A percentile compares a stretch with the other conserved stretches of the same genome.
phyloP scores from a whole-genome alignment of 805 yeast genomes.

The Candida anglica region DNA sequence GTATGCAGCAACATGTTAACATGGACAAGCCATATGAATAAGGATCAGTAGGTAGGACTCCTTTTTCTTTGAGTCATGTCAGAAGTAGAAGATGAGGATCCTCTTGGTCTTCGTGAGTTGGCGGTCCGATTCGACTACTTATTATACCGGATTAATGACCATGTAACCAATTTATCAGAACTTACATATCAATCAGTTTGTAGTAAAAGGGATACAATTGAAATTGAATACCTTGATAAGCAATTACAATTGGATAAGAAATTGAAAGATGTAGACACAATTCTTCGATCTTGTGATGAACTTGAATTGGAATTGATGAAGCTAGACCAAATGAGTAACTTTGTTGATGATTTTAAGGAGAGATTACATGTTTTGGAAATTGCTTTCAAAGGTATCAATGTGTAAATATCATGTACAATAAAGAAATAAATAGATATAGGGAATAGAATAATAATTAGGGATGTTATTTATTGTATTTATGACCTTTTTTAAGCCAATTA shows the following conservation, averaged over 20 bases:
- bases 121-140: slow-evolving; percentile 64
- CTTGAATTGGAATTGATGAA: slow-evolving; percentile 51
- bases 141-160: slow-evolving; percentile 57
- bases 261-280: slow-evolving; percentile 32
- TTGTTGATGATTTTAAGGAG: slow-evolving; percentile 37
- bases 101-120: slow-evolving; percentile 56
- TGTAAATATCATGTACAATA: background rate
- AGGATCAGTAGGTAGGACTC: no score
- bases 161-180: slow-evolving; percentile 45
- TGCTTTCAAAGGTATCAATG: slow-evolving; percentile 8
- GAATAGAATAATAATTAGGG: background rate
- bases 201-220: slow-evolving; percentile 26
- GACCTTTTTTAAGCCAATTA: no score
- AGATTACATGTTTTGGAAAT: slow-evolving; percentile 33
- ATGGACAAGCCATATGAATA: no score
- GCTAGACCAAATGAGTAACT: slow-evolving; percentile 44
- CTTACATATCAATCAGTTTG: slow-evolving; percentile 26
- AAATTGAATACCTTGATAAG: slow-evolving; percentile 17
- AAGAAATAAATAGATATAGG: background rate
- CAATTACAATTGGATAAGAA: slow-evolving; percentile 32
- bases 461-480: background rate
- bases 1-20: no score
- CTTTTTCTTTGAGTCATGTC: no score
- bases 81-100: slow-evolving; percentile 41
- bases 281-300: slow-evolving; percentile 44